Evolutionary conservation across 176 grass and related monocot species (phyloP).

Genomic region (Raddia guianensis): DNA sequence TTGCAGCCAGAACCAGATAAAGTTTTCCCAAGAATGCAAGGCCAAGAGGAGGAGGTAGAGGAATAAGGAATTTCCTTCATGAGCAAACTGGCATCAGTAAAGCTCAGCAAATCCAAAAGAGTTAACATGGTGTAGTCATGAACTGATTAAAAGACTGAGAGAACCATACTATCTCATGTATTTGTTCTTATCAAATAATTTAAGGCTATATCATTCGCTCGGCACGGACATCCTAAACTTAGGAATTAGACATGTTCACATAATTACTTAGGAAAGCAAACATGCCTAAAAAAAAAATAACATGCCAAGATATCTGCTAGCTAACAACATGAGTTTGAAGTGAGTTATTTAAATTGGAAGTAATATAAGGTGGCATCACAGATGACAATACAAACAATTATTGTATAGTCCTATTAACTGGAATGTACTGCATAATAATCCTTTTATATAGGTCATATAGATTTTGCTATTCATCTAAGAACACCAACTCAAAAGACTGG

Average conservation of each 20-base stretch:
- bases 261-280: conserved; percentile 1
- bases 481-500: not conserved
- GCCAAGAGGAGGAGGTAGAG: conserved; percentile 80
- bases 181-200: conserved; percentile 2
- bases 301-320: not conserved
- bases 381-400: not conserved
- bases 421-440: not conserved
- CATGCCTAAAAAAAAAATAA: conserved; percentile 6
- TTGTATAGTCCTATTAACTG: not conserved
- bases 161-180: not conserved
- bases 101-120: conserved; percentile 1
- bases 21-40: conserved; percentile 71
- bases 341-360: not conserved
- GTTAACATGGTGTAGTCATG: not conserved
- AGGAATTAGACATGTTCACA: not conserved
- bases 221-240: not conserved
- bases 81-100: conserved; percentile 42
- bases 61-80: conserved; percentile 88
- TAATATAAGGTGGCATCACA: conserved; percentile 13
- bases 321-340: not conserved
- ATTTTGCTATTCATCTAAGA: not conserved
- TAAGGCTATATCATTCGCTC: not conserved
- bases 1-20: conserved; percentile 69
- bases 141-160: not conserved
- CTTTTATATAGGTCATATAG: not conserved